Percentiles rank a stretch among this genome's conserved stretches.
phyloP scores from a whole-genome alignment of 2,329 filamentous ascomycete species.

The Meredithiella fracta region DNA sequence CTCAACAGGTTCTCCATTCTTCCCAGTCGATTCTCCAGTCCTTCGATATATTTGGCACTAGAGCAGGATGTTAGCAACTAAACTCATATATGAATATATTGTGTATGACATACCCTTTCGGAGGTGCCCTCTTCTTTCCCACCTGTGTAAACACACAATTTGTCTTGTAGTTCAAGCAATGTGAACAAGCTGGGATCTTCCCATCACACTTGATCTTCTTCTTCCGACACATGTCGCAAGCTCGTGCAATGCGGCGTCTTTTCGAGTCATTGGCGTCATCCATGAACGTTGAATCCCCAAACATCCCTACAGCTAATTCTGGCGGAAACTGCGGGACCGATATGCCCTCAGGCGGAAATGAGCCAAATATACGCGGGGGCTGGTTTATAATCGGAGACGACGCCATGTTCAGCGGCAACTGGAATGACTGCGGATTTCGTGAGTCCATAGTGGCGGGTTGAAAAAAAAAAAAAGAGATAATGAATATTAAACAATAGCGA shows the following conservation, averaged over 20 bases:
- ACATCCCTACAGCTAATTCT: slow-evolving; percentile 43
- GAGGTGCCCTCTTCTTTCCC: slow-evolving; percentile 94
- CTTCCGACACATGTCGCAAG: slow-evolving; percentile 92
- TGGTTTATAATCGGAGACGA: slow-evolving; percentile 46
- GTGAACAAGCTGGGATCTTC: slow-evolving; percentile 83
- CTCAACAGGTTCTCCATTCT: slow-evolving; percentile 87
- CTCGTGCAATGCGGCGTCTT: slow-evolving; percentile 72
- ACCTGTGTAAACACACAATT: slow-evolving; percentile 95
- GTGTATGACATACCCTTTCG: slow-evolving; percentile 60
- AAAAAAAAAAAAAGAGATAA: background rate
- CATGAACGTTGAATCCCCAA: slow-evolving; percentile 37
- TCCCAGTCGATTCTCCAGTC: slow-evolving; percentile 82
- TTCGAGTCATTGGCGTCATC: slow-evolving; percentile 69
- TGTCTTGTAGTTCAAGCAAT: slow-evolving; percentile 96
- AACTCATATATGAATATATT: background rate
- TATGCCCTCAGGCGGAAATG: slow-evolving; percentile 43
- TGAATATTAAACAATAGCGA: background rate
- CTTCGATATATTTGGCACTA: slow-evolving; percentile 95
- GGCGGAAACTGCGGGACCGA: slow-evolving; percentile 38
- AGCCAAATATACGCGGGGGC: slow-evolving; percentile 52
- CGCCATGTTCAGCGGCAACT: slow-evolving; percentile 36
- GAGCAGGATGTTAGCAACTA: background rate
- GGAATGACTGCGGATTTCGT: slow-evolving; percentile 30
- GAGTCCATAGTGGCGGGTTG: slow-evolving; percentile 28
- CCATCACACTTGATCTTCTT: slow-evolving; percentile 98